These are phyloP conservation scores for Suillus plorans DNA, from an alignment of 768 basidiomycete genomes.

Conservation along the genomic window DNA sequence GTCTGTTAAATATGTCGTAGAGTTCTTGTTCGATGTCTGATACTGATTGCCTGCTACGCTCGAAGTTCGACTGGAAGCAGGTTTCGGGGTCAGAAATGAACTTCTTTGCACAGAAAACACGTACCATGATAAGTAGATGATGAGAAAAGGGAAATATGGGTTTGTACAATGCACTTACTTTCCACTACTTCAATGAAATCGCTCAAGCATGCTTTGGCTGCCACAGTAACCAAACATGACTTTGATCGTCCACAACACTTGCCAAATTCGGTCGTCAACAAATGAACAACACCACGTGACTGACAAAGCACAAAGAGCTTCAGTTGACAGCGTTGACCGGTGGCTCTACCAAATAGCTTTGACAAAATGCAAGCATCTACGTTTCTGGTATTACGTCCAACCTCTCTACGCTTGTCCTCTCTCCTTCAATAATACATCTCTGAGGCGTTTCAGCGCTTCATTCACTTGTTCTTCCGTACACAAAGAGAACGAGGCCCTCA, in stretches of 20 bases:
- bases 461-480: conserved; percentile 66
- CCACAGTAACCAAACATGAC: conserved; percentile 24
- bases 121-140: conserved; percentile 3
- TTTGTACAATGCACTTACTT: conserved; percentile 1
- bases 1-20: conserved; percentile 62
- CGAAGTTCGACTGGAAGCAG: conserved; percentile 35
- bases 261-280: conserved; percentile 3
- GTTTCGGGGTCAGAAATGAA: not conserved
- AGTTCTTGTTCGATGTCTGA: conserved; percentile 71
- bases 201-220: conserved; percentile 2
- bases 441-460: conserved; percentile 67
- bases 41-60: conserved; percentile 69
- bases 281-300: conserved; percentile 5
- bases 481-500: conserved; percentile 82
- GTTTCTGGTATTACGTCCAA: not conserved
- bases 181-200: conserved; percentile 4
- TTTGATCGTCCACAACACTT: conserved; percentile 11
- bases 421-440: conserved; percentile 35
- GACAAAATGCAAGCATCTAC: not conserved
- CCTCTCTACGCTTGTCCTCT: conserved; percentile 8
- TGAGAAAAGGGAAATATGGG: not conserved
- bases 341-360: not conserved
- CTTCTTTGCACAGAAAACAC: not conserved
- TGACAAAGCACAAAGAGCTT: not conserved
- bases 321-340: not conserved